Evolutionary conservation across 2,329 filamentous ascomycete species (phyloP).

Genomic region (Aureobasidium zeae): DNA sequence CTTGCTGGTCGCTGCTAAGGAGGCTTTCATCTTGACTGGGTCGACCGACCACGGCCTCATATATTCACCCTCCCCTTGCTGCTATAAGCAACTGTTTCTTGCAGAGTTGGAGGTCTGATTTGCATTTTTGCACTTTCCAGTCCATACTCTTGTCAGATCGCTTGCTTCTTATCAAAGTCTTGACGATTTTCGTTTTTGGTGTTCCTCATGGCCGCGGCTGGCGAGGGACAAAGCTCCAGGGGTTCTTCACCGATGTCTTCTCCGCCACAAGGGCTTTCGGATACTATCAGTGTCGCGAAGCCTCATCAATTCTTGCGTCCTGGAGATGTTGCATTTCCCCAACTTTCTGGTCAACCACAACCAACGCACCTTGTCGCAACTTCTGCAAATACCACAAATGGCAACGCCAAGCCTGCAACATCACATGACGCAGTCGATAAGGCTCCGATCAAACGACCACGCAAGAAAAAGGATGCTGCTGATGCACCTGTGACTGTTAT

Average conservation of each 20-base stretch:
- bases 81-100: not conserved
- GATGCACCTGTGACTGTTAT: slow-evolving; percentile 29
- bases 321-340: slow-evolving; percentile 17
- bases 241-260: slow-evolving; percentile 18
- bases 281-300: slow-evolving; percentile 24
- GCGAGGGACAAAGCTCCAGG: slow-evolving; percentile 13
- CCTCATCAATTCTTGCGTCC: slow-evolving; percentile 17
- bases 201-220: slow-evolving; percentile 14
- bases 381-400: slow-evolving; percentile 29
- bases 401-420: slow-evolving; percentile 28
- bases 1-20: slow-evolving; percentile 9
- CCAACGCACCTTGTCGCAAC: slow-evolving; percentile 21
- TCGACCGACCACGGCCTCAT: slow-evolving; percentile 7
- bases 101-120: not conserved
- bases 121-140: slow-evolving; percentile 1
- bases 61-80: not conserved
- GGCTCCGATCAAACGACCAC: slow-evolving; percentile 30
- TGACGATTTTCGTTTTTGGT: slow-evolving; percentile 9
- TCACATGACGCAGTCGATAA: slow-evolving; percentile 23
- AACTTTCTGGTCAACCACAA: slow-evolving; percentile 13
- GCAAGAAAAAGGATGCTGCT: slow-evolving; percentile 33
- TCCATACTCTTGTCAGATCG: not conserved
- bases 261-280: slow-evolving; percentile 17
- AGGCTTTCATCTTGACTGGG: slow-evolving; percentile 7
- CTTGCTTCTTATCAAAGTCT: not conserved